These are phyloP conservation scores for Penicillium macrosclerotiorum DNA, from an alignment of 495 filamentous ascomycete genomes.

Conservation along the genomic window DNA sequence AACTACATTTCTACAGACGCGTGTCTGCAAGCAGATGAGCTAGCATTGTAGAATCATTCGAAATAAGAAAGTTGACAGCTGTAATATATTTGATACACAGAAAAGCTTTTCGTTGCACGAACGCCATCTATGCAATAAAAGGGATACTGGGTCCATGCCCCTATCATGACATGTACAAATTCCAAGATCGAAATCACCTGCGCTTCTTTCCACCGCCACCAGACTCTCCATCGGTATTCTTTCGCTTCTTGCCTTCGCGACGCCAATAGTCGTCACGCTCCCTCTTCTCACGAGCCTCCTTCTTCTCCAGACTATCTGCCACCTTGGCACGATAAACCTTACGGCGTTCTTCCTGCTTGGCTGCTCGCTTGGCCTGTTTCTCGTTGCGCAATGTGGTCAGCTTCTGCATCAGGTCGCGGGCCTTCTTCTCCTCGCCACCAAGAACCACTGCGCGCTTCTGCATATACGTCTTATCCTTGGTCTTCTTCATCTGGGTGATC, in stretches of 20 bases:
- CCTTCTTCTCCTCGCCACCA: slow-evolving; percentile 80
- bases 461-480: slow-evolving; percentile 82
- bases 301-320: slow-evolving; percentile 76
- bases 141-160: slow-evolving; percentile 8
- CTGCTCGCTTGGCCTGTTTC: slow-evolving; percentile 74
- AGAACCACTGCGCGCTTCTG: slow-evolving; percentile 90
- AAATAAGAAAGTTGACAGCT: no score
- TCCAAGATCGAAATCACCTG: slow-evolving; percentile 29
- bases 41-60: no score
- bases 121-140: slow-evolving; percentile 29
- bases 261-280: slow-evolving; percentile 93
- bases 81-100: no score
- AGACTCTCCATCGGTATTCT: slow-evolving; percentile 54
- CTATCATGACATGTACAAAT: slow-evolving; percentile 21
- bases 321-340: slow-evolving; percentile 77
- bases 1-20: no score
- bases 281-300: slow-evolving; percentile 76
- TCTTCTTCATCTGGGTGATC: slow-evolving; percentile 74
- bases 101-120: slow-evolving; percentile 26
- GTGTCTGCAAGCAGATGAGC: no score
- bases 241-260: slow-evolving; percentile 92
- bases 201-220: slow-evolving; percentile 73
- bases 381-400: slow-evolving; percentile 88
- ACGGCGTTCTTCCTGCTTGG: slow-evolving; percentile 81
- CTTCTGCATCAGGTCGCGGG: slow-evolving; percentile 89